These are phyloP conservation scores for Striga asiatica DNA, from an alignment of 257 asterid species.

Conservation along the genomic window DNA sequence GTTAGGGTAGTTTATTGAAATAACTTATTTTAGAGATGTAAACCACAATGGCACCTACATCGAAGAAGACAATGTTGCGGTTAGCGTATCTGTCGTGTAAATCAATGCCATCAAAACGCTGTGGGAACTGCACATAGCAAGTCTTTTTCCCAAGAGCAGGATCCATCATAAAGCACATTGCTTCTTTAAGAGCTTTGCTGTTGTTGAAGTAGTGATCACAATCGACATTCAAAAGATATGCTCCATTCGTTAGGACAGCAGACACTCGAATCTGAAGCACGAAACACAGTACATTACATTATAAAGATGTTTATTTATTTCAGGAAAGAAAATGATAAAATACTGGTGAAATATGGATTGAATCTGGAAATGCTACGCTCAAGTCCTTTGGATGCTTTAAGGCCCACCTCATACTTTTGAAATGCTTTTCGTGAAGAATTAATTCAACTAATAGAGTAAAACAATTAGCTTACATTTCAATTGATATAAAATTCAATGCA, in stretches of 20 bases:
- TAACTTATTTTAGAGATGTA: background rate
- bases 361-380: background rate
- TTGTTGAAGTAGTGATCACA: slow-evolving; percentile 49
- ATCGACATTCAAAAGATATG: slow-evolving; percentile 57
- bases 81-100: slow-evolving; percentile 68
- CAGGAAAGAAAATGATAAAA: background rate
- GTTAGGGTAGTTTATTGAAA: background rate
- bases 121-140: slow-evolving; percentile 67
- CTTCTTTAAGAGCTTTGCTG: slow-evolving; percentile 65
- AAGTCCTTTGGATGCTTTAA: background rate
- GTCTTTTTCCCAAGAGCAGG: slow-evolving; percentile 54
- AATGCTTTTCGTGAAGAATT: background rate
- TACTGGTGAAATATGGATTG: background rate
- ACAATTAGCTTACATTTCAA: background rate
- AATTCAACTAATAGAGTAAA: background rate
- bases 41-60: slow-evolving; percentile 21
- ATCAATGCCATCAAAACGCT: slow-evolving; percentile 74
- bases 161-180: slow-evolving; percentile 69
- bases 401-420: background rate
- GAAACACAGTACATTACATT: background rate
- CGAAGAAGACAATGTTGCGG: slow-evolving; percentile 44
- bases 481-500: too few relatives aligned
- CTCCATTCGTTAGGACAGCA: slow-evolving; percentile 68
- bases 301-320: background rate
- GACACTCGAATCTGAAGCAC: slow-evolving; percentile 58